Evolutionary conservation across 2,329 filamentous ascomycete genomes (phyloP).

Genomic region (Tolypocladium guangdongense): DNA sequence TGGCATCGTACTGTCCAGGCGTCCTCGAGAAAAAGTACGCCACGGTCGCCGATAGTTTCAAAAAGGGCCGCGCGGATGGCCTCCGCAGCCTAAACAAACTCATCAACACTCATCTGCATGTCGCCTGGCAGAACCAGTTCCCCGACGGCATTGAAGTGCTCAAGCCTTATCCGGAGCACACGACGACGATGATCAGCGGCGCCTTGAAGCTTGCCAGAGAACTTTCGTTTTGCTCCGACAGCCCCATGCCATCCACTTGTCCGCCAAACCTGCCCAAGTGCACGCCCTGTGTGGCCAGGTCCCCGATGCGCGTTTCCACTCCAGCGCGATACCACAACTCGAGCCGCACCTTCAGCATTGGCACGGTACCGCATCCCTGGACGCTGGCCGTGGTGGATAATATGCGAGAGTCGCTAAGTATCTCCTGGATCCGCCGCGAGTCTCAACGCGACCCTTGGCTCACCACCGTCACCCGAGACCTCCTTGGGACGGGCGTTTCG

Average conservation of each 20-base stretch:
- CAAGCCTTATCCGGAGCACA: constrained; percentile 68
- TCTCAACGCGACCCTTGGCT: constrained; percentile 74
- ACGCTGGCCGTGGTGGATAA: constrained; percentile 62
- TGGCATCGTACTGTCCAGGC: constrained; percentile 67
- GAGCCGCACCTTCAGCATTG: constrained; percentile 67
- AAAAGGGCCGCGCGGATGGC: constrained; percentile 45
- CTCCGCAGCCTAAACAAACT: constrained; percentile 58
- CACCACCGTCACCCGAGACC: constrained; percentile 54
- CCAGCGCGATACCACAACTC: constrained; percentile 60
- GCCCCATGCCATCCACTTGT: constrained; percentile 65
- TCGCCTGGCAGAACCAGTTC: constrained; percentile 73
- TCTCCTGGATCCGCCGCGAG: constrained; percentile 54
- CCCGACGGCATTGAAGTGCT: constrained; percentile 67
- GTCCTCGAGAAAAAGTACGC: constrained; percentile 56
- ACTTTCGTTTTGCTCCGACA: constrained; percentile 63
- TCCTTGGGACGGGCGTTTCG: constrained; percentile 50
- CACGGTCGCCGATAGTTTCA: constrained; percentile 52
- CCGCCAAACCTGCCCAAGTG: constrained; percentile 73
- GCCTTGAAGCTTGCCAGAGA: constrained; percentile 63
- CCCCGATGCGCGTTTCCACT: constrained; percentile 56
- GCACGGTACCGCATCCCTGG: constrained; percentile 83
- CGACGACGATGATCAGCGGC: constrained; percentile 58
- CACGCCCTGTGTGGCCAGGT: constrained; percentile 54
- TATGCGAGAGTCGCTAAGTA: constrained; percentile 48
- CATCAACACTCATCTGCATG: constrained; percentile 77